Conservation (phyloP, 257 asterid species). For the Solanum sitiens region DNA sequence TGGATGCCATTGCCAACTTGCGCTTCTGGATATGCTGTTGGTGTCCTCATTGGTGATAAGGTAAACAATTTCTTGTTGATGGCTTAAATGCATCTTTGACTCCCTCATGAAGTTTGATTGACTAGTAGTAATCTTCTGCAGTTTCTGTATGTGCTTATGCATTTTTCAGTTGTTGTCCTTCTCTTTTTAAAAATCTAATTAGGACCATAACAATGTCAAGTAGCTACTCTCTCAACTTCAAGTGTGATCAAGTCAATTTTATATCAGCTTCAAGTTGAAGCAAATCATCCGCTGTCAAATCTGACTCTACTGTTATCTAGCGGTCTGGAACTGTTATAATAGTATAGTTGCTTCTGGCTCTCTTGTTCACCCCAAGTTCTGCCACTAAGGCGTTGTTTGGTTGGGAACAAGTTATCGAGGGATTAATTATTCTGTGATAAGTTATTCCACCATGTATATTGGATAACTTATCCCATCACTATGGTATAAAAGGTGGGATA, state of each 20-base stretch:
- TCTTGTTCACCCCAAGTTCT: background rate
- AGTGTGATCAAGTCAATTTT: background rate
- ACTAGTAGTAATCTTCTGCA: background rate
- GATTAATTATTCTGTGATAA: background rate
- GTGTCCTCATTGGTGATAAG: constrained; percentile 62
- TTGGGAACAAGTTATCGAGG: background rate
- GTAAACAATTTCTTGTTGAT: constrained; percentile 19
- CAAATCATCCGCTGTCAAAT: background rate
- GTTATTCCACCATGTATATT: background rate
- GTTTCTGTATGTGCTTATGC: background rate
- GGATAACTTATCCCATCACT: background rate
- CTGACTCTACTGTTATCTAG: background rate
- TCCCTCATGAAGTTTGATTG: background rate
- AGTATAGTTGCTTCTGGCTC: background rate
- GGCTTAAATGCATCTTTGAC: background rate
- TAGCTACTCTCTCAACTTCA: background rate
- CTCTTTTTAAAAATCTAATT: background rate
- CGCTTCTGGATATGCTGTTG: constrained; percentile 49
- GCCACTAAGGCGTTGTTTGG: background rate
- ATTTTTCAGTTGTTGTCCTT: background rate
- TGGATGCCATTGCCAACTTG: constrained; percentile 44
- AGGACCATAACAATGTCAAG: background rate
- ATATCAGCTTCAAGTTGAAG: background rate
- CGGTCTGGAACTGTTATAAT: background rate
- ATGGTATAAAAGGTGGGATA: background rate